These are phyloP conservation scores for Hypoxylon perforatum DNA, from an alignment of 495 filamentous ascomycete species.

Conservation along the genomic window DNA sequence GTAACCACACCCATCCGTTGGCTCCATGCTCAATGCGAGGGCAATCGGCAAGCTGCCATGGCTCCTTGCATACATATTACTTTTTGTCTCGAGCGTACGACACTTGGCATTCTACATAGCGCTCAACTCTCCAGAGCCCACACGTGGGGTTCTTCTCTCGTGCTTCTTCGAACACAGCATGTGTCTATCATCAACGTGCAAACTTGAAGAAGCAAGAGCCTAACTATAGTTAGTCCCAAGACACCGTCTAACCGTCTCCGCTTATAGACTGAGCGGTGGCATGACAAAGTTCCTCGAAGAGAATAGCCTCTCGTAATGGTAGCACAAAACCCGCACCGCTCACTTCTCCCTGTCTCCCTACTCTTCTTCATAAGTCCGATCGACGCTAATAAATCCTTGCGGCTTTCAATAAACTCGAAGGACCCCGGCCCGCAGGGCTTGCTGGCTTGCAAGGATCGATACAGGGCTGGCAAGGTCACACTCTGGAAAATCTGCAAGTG, in stretches of 20 bases:
- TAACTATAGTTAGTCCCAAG: slow-evolving; percentile 25
- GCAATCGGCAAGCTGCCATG: slow-evolving; percentile 45
- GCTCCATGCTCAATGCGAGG: slow-evolving; percentile 41
- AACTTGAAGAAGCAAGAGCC: slow-evolving; percentile 7
- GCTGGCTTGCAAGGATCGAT: slow-evolving; percentile 38
- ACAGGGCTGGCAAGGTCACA: slow-evolving; percentile 48
- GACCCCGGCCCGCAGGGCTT: slow-evolving; percentile 39
- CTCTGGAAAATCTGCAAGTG: slow-evolving; percentile 42
- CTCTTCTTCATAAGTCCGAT: slow-evolving; percentile 32
- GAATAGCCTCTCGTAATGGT: slow-evolving; percentile 27
- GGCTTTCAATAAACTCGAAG: slow-evolving; percentile 43
- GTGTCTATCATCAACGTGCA: slow-evolving; percentile 42
- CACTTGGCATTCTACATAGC: slow-evolving; percentile 23
- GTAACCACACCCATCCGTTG: slow-evolving; percentile 38
- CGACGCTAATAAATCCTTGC: slow-evolving; percentile 43
- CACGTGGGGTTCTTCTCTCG: slow-evolving; percentile 42
- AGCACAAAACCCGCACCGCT: slow-evolving; percentile 33
- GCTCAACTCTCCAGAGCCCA: slow-evolving; percentile 24
- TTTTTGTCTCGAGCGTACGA: slow-evolving; percentile 33
- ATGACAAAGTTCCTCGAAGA: slow-evolving; percentile 31
- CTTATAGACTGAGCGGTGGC: slow-evolving; percentile 24
- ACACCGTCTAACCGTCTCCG: slow-evolving; percentile 28
- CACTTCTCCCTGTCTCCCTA: slow-evolving; percentile 8
- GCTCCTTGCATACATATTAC: slow-evolving; percentile 46
- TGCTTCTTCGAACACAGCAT: slow-evolving; percentile 34